Conservation (phyloP, 2,329 filamentous ascomycete species). For the Xylaria sp. region DNA sequence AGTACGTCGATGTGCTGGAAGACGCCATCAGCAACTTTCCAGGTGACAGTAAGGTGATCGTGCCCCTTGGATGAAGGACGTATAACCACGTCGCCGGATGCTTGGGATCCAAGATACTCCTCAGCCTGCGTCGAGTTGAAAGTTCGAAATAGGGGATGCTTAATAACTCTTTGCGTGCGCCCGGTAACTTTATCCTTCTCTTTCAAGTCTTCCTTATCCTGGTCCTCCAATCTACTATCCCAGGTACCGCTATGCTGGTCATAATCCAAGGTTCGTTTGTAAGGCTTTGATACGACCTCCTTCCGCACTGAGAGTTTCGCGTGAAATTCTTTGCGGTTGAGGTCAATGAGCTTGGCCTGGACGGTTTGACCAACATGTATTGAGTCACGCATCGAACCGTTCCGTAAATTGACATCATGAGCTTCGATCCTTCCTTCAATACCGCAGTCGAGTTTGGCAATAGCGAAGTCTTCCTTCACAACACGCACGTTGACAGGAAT, state of each 20-base stretch:
- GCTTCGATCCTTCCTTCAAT: conserved; percentile 87
- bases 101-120: conserved; percentile 87
- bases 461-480: conserved; percentile 89
- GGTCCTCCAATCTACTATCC: conserved; percentile 81
- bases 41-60: conserved; percentile 94
- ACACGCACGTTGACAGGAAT: conserved; percentile 87
- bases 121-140: conserved; percentile 94
- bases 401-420: conserved; percentile 76
- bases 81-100: conserved; percentile 89
- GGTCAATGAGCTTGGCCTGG: conserved; percentile 83
- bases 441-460: conserved; percentile 91
- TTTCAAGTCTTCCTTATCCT: conserved; percentile 80
- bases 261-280: conserved; percentile 71
- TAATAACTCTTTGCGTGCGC: conserved; percentile 91
- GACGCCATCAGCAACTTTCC: conserved; percentile 96
- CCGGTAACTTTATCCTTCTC: conserved; percentile 87
- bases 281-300: conserved; percentile 76
- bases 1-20: conserved; percentile 98
- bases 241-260: conserved; percentile 72
- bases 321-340: conserved; percentile 85
- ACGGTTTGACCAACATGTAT: conserved; percentile 83
- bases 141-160: conserved; percentile 92
- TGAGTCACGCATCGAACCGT: conserved; percentile 70
- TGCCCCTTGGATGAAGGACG: conserved; percentile 93
- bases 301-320: conserved; percentile 86